Percentiles rank a stretch among this genome's conserved stretches.
Evolutionary conservation across 768 basidiomycete genomes (phyloP).

Genomic region (Rhodotorula taiwanensis): DNA sequence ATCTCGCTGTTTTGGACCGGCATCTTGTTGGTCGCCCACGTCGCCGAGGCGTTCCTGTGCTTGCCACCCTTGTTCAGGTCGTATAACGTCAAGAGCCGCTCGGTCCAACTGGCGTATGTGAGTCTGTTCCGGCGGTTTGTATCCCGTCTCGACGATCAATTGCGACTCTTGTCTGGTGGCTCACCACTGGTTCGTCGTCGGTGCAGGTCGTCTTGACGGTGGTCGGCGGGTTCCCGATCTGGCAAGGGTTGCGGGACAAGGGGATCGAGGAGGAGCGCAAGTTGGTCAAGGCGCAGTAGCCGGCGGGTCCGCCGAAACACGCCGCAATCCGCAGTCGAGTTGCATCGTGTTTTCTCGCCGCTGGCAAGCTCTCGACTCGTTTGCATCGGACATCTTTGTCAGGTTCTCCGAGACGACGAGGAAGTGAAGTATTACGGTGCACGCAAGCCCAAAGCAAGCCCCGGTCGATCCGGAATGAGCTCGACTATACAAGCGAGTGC

Average conservation of each 20-base stretch:
- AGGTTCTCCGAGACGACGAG: no score
- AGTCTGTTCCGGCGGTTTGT: background rate
- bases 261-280: constrained; percentile 4
- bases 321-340: no score
- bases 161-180: background rate
- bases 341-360: no score
- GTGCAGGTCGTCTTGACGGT: constrained; percentile 1
- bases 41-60: background rate
- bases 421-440: no score
- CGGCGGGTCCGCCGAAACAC: no score
- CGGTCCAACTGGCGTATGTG: background rate
- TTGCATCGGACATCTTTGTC: no score
- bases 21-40: background rate
- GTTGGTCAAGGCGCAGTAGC: background rate
- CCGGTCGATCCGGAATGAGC: no score
- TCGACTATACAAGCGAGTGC: no score
- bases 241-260: background rate
- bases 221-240: constrained; percentile 13
- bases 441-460: no score
- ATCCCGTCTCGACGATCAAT: background rate
- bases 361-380: no score
- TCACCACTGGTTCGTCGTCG: background rate
- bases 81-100: background rate
- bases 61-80: background rate
- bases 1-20: background rate